phyloP scores from a whole-genome alignment of 495 filamentous ascomycete genomes.

The Podospora appendiculata region DNA sequence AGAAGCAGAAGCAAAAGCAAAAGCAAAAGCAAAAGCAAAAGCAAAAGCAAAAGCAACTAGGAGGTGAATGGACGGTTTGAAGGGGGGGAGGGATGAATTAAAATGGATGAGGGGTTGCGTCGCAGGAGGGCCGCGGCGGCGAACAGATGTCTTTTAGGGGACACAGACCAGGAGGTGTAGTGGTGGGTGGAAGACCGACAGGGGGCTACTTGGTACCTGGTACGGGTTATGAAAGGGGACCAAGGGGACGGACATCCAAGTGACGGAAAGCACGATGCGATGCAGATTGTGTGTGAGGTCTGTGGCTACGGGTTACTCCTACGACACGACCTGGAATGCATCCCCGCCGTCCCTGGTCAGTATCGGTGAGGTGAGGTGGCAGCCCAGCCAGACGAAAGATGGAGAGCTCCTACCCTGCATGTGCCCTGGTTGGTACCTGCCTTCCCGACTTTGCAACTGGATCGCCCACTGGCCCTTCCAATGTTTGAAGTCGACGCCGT shows the following conservation, averaged over 20 bases:
- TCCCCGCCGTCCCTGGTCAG: slow-evolving; percentile 12
- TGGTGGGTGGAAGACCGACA: slow-evolving; percentile 1
- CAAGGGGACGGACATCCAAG: slow-evolving; percentile 2
- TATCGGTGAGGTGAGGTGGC: slow-evolving; percentile 9
- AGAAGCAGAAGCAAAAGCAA: not conserved
- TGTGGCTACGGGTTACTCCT: slow-evolving; percentile 14
- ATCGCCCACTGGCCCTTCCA: slow-evolving; percentile 18
- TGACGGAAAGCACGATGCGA: slow-evolving; percentile 9
- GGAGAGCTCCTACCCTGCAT: not conserved
- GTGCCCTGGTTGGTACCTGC: too few species aligned
- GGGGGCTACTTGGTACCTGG: not conserved
- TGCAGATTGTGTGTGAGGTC: slow-evolving; percentile 22
- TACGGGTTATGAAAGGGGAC: slow-evolving; percentile 18
- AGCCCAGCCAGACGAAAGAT: slow-evolving; percentile 5
- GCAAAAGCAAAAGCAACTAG: not conserved
- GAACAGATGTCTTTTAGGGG: slow-evolving; percentile 13
- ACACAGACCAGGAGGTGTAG: slow-evolving; percentile 1
- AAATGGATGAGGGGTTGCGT: slow-evolving; percentile 13
- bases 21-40: slow-evolving; percentile 1
- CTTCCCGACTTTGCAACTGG: too few species aligned
- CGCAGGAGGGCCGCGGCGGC: slow-evolving; percentile 16
- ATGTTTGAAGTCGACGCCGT: slow-evolving; percentile 28
- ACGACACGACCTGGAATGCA: not conserved
- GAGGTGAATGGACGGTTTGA: not conserved
- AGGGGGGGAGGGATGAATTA: slow-evolving; percentile 4